These are phyloP conservation scores for Pugionium dolabratum DNA, from an alignment of 345 rosid genomes.

Conservation along the genomic window DNA sequence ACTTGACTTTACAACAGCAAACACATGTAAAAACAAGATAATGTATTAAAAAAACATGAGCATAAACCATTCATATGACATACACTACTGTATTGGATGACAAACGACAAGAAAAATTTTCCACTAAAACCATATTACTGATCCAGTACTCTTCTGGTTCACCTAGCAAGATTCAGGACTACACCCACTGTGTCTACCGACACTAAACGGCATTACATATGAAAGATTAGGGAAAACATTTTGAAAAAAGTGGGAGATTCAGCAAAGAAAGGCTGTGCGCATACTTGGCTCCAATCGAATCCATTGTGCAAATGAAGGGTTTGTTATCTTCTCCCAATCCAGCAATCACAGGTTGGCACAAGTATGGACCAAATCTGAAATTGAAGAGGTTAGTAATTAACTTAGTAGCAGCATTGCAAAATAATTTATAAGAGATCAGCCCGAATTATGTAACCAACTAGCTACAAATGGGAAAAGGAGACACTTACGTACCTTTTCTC, in stretches of 20 bases:
- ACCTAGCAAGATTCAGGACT: neutral
- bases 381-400: neutral
- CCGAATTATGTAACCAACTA: neutral
- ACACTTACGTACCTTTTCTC: constrained; percentile 71
- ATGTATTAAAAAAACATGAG: neutral
- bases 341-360: constrained; percentile 97
- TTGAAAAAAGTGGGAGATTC: neutral
- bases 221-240: neutral
- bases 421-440: neutral
- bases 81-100: neutral
- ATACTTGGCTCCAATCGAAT: constrained; percentile 96
- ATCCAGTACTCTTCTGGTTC: neutral
- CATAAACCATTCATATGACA: constrained; percentile 7
- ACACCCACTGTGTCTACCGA: constrained; percentile 5
- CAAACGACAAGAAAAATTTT: neutral
- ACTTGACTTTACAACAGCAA: neutral
- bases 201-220: neutral
- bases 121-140: neutral
- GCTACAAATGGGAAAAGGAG: neutral
- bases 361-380: constrained; percentile 90
- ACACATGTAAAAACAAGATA: constrained; percentile 1
- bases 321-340: constrained; percentile 90
- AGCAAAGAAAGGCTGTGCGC: constrained; percentile 35
- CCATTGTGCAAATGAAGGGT: constrained; percentile 98
- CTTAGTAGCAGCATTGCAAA: neutral